Base-by-base conservation (phyloP, 768 basidiomycete species). In the Mrakia blollopis region DNA sequence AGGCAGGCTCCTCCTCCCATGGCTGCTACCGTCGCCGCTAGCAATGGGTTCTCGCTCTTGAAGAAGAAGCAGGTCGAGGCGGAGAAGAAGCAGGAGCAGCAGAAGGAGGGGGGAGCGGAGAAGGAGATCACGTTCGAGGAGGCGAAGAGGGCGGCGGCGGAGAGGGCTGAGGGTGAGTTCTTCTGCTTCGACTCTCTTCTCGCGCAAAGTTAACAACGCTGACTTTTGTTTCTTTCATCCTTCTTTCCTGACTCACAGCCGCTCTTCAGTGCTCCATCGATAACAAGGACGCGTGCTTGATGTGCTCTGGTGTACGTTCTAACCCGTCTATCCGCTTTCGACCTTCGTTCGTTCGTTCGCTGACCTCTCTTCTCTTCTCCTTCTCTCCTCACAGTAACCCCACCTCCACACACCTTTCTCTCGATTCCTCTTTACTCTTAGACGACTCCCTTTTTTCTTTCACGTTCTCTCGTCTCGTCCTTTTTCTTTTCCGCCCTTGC, bases 201-300 rank as follows among this genome's bases (percentile, higher is more conserved):
- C 7, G 47, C 11, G 21, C 47, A 16, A 16, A 39, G 23, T 72
- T n/a, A n/a, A n/a, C n/a, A n/a, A n/a, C n/a, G 14, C 44, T 44
- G 10, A 44, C 44, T 30, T 72, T 16, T 32, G 3, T 25, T 32
- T 6, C 28, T 30, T 37, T 25, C 25, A 25, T 54, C 30, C 10
- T 32, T 32, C 28, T 23, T 25, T 69, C 41, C 28, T 52, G 23
- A n/a, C n/a, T 13, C 44, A 44, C 4, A 57, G 57, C 73, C 21
- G 75, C 76, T 39, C 72, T 77, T 11, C 72, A 88, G 82, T 96
- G 94, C 82, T 92, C 92, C 79, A 80, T 96, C 69, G 93, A 95
- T 83, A 96, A 96, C 85, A 94, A 94, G 86, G 94, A 96, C 74
- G 92, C 91, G 1, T 96, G 93, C 82, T 80, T 94, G 83, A 94